Base-by-base conservation (phyloP, 208 protist species). In the Leishmania major region DNA sequence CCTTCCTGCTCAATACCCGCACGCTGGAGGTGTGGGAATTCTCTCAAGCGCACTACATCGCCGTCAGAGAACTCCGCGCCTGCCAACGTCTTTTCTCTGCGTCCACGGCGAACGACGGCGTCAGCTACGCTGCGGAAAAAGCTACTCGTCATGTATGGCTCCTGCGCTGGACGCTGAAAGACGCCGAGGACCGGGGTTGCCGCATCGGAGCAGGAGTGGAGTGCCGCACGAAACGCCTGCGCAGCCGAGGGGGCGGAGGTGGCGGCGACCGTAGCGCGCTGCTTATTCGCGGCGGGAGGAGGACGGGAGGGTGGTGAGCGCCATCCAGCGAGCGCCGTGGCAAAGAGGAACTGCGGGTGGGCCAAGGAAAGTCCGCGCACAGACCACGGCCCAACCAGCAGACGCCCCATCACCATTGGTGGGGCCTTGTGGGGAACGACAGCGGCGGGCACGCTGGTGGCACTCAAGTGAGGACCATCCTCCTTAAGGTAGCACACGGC, bases 111-210 rank as follows among this genome's bases (percentile, higher is more conserved):
- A 55, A 28, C 11, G 28, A 53, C 37, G 66, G 77, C 51, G 35
- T 66, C 40, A 77, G 78, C 70, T 8, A 60, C 28, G 28, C 62
- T 28, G 40, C 83, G 82, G 35, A 75, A 60, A 22, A 86, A 67
- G 0, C 75, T n/a, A 49, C 83, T 83, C 10, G 79, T 13, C 13
- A 57, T 69, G 74, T 79, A 86, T 40, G 83, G 83, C 64, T 60
- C 45, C 53, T 76, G 64, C 35, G 74, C 78, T 0, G 83, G 83
- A n/a, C 83, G 78, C 70, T 83, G 83, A 59, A 86, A 86, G 11
- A 86, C 75, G 37, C 83, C 83, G 25, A 82, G n/a, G 8, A 86
- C 13, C 28, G 53, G 55, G 7, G 78, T 67, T 8, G 66, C 40
- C 15, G 37, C 28, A 47, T 43, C 47, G 10, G 82, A 35, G 22